Base-by-base conservation (phyloP, 179 eudicot species). In the Amaranthus tricolor region DNA sequence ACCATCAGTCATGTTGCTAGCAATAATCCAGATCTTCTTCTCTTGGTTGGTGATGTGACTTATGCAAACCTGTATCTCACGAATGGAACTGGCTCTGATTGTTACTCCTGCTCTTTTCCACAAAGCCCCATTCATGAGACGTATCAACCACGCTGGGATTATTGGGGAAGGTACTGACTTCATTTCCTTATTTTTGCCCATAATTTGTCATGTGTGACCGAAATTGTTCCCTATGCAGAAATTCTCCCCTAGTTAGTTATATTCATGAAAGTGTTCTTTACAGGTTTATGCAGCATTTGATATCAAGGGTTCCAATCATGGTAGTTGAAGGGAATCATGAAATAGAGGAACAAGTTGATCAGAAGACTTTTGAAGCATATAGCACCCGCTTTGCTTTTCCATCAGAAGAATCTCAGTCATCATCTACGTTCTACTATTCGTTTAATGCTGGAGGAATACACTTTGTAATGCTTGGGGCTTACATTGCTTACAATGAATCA, bases 71-170 rank as follows among this genome's bases (percentile, higher is more conserved):
- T 95, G 31, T 95, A 92, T 77, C 90, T 90, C 49, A 87, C 96
- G 21, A 92, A 95, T 74, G 99, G 99, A 79, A 89, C 99, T 70
- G 89, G 97, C 62, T 80, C 99, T 54, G 97, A 93, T 76, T 95
- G 99, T 82, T 95, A 95, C 70, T 82, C 96, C 6, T 95, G 99
- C 82, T 81, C 96, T 6, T 95, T 93, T 81, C 49, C 96, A 8
- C 68, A 89, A 48, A 87, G 91, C 73, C 98, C 99, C 12, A 93
- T 95, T 68, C 98, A 95, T 50, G 99, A 95, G 82, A 95, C 98
- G 1, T 93, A 95, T 81, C 98, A 95, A 80, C 99, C 93, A 55
- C 95, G 99, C 6, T 93, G 99, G 98, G 99, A 95, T 85, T 95
- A 87, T 65, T 95, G 99, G 99, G 99, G 96, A 87, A 89, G 98